Base-by-base conservation (phyloP, 192 early-diverging fungal species). In the Gryganskiella cystojenkinii region DNA sequence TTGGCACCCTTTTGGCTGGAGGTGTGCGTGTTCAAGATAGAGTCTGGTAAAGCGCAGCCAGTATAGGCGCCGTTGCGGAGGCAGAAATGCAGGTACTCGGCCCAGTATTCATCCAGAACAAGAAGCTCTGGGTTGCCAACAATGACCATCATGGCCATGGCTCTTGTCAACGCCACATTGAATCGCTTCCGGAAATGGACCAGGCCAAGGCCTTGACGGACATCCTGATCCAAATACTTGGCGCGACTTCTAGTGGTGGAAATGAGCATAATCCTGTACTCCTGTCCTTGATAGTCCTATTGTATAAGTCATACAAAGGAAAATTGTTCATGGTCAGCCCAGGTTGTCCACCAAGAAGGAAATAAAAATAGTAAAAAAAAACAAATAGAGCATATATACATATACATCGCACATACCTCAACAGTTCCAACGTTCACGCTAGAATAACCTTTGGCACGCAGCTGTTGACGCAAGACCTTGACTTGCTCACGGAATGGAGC, bases 271-370 rank as follows among this genome's bases (percentile, higher is more conserved):
- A 86, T 74, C 44, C 71, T 70, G 52, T 84, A 71, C 47, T 87
- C 86, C 71, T 84, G 82, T 47, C 86, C 86, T 66, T 87, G 86
- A 43, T 84, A 87, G 53, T 86, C 82, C 79, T 87, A 71, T 14
- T 43, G 10, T n/a, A 6, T 4, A 20, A 20, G 33, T 20, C 22
- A n/a, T n/a, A n/a, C 31, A 35, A 54, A 22, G 20, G 30, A 4
- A 56, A 24, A 40, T 0, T 7, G 8, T 8, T 11, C 11, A 35
- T 20, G 37, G 14, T 27, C 13, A 5, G 1, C 14, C 17, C 3
- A 27, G 10, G 3, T 15, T 2, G 19, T 37, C 2, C n/a, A 28
- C 52, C 17, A 43, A 3, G 35, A 28, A 37, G 11, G 1, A 25
- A 54, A 53, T 43, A 64, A 24, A 52, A 33, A 33, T 28, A 3